Evolutionary conservation across 306 rosid genomes (phyloP).

Genomic region (Castanea crenata): DNA sequence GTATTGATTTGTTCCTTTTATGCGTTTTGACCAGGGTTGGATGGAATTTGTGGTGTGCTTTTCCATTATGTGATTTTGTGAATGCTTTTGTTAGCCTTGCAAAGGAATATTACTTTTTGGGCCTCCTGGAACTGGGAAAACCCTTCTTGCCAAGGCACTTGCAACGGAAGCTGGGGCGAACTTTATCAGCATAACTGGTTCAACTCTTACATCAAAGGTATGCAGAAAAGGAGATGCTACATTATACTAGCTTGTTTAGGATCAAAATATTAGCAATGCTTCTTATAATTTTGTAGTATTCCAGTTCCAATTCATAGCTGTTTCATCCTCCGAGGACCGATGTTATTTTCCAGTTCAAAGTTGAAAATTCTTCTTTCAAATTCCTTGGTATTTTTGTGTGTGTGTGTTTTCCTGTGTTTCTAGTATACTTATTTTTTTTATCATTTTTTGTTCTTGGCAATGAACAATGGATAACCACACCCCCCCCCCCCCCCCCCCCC

Average conservation of each 20-base stretch:
- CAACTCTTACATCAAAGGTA: slow-evolving; percentile 96
- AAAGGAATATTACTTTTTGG: slow-evolving; percentile 98
- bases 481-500: no score
- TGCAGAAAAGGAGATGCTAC: background rate
- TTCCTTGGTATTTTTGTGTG: background rate
- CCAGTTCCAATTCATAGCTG: background rate
- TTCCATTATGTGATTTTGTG: slow-evolving; percentile 22
- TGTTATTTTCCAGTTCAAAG: background rate
- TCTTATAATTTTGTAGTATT: background rate
- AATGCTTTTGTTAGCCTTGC: slow-evolving; percentile 65
- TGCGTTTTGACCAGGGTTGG: slow-evolving; percentile 11
- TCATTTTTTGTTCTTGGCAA: background rate
- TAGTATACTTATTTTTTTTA: background rate
- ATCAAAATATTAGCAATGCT: background rate
- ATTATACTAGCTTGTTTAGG: background rate
- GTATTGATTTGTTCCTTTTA: slow-evolving; percentile 40
- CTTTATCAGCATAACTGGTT: slow-evolving; percentile 96
- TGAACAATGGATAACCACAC: background rate
- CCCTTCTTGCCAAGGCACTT: slow-evolving; percentile 97
- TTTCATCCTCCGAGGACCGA: no score
- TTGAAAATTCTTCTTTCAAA: background rate
- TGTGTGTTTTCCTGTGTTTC: background rate
- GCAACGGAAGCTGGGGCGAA: slow-evolving; percentile 98
- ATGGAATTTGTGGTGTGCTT: slow-evolving; percentile 9
- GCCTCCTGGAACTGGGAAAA: slow-evolving; percentile 99